A percentile compares a stretch with the other conserved stretches of the same genome.
Conservation (phyloP, 495 filamentous ascomycete species). For the Amorphotheca resinae region DNA sequence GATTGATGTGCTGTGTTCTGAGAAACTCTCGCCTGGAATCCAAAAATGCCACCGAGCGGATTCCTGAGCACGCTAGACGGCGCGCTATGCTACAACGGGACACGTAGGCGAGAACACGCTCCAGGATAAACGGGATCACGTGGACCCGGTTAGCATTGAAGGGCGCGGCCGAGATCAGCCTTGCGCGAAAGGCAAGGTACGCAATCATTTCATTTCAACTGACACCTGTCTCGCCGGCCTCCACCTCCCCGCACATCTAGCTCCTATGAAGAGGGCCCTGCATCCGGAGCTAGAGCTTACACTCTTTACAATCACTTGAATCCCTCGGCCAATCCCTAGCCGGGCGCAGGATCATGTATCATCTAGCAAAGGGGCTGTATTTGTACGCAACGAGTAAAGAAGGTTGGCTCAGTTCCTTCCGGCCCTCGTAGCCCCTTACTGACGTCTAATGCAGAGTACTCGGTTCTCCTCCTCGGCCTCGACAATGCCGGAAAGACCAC, state of each 20-base stretch:
- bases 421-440: not conserved
- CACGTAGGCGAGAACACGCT: not conserved
- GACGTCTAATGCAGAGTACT: constrained; percentile 57
- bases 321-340: too few relatives aligned
- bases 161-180: not conserved
- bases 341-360: constrained; percentile 56
- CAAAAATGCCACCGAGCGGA: not conserved
- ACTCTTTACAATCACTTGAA: too few relatives aligned
- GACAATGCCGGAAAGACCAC: constrained; percentile 99
- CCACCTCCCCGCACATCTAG: not conserved
- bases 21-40: not conserved
- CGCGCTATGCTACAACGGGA: too few relatives aligned
- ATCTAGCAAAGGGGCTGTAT: constrained; percentile 90
- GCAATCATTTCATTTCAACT: not conserved
- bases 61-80: not conserved
- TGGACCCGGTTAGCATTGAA: not conserved
- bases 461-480: constrained; percentile 88
- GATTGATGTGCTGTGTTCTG: not conserved
- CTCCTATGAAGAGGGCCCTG: not conserved
- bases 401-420: constrained; percentile 33
- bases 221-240: not conserved
- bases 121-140: not conserved
- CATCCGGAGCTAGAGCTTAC: not conserved
- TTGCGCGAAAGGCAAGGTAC: not conserved
- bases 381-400: constrained; percentile 91